Base-by-base conservation (phyloP, 352 stramenopile species). In the Phytopythium montanum region DNA sequence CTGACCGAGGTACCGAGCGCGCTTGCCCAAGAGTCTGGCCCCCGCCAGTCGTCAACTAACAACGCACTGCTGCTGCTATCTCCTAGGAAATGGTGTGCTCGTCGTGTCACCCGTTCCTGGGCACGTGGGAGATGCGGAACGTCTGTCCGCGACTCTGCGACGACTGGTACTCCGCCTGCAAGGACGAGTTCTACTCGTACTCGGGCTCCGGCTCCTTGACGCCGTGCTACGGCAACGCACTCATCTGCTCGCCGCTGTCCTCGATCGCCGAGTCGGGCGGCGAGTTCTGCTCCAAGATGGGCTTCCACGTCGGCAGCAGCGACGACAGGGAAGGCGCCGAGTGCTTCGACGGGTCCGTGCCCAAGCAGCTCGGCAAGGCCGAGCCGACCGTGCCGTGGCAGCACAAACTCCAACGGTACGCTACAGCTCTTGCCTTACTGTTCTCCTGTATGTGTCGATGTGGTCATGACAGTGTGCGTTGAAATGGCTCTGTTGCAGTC, bases 341-440 rank as follows among this genome's bases (percentile, higher is more conserved):
- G 33, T 94, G 85, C 74, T 94, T 94, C 33, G 85, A 94, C 48
- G 83, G 85, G 41, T 93, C 83, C 4, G 79, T 94, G 36, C 81
- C 85, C 23, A 60, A 70, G 16, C 63, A 79, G 29, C 54, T 86
- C 8, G 81, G 81, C 13, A 64, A 75, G 33, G 49, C 70, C 1
- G 81, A 92, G 56, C 82, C 85, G 10, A 75, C 59, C 3, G 85
- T 90, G 59, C 72, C 80, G 1, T 87, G 76, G 80, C 67, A 88
- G 59, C 60, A 66, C 23, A 33, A 59, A n/a, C 50, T 90, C 29
- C 64, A 77, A 52, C 57, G 79, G 71, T 58, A 26, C 39, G 36
- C 18, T 72, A 39, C 21, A 46, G 66, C 26, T 28, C 14, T 36
- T 10, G 4, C 18, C 18, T 36, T 58, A 7, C 34, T 49, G 5